Base-by-base conservation (phyloP, 306 rosid species). In the Cicer cuneatum region DNA sequence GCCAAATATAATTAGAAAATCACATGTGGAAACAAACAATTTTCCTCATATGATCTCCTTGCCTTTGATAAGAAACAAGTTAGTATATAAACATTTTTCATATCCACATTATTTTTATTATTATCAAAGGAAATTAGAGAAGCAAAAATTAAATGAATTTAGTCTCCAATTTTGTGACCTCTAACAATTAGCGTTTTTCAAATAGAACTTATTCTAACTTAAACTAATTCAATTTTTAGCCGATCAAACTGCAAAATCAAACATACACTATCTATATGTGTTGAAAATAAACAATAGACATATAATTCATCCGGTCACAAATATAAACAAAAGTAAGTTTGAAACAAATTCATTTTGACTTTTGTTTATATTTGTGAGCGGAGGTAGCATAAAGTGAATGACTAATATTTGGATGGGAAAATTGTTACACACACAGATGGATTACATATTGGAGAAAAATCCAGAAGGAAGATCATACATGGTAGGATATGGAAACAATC, bases 401-500 rank as follows among this genome's bases (percentile, higher is more conserved):
- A 19, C 51, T 48, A 38, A 37, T 38, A 61, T 38, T 38, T 59
- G 35, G 63, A 12, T 71, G 12, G 4, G 10, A 18, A 63, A 74
- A 57, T 69, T 33, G 16, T 10, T 1, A 7, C 35, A 29, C n/a
- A n/a, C 0, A 47, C 86, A 93, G 89, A 83, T 93, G 72, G 98
- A 93, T 83, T 89, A 89, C 79, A 7, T 93, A 7, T 71, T 93
- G 48, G 98, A 97, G 9, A 8, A 54, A 4, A 93, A 93, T 78
- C 98, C 98, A 0, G 73, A 53, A 29, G 83, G 78, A 29, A 82
- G 92, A 72, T 93, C 98, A 0, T 89, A 85, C 76, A 93, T 93
- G 97, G 98, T 93, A 1, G 98, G 94, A 14, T 91, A 80, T 38
- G 98, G 98, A 5, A 72, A 39, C 39, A 84, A 87, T 56, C 83